A percentile compares a stretch with the other conserved stretches of the same genome.
Evolutionary conservation across 2,329 filamentous ascomycete species (phyloP).

Genomic region (Didymella glomerata): DNA sequence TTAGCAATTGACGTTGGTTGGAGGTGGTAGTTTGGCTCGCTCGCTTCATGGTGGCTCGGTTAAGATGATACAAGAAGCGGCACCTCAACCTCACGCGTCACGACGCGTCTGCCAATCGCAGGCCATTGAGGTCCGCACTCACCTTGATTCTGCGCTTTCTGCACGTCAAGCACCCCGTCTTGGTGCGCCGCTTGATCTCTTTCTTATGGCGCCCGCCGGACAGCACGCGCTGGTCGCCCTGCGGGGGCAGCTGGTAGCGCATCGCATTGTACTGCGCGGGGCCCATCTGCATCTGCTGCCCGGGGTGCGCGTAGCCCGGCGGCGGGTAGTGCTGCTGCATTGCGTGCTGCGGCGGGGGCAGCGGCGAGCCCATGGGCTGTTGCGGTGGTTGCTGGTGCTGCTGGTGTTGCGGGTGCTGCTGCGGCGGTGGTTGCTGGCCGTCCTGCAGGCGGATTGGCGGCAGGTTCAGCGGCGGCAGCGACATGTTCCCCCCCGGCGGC

Average conservation of each 20-base stretch:
- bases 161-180: conserved; percentile 72
- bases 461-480: conserved; percentile 58
- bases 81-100: conserved; percentile 34
- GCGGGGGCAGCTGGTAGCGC: conserved; percentile 65
- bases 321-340: conserved; percentile 63
- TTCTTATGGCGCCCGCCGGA: conserved; percentile 72
- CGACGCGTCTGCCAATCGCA: conserved; percentile 39
- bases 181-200: conserved; percentile 78
- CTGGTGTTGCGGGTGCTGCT: conserved; percentile 58
- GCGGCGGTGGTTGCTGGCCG: conserved; percentile 52
- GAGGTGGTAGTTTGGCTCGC: conserved; percentile 45
- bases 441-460: conserved; percentile 62
- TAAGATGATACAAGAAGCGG: conserved; percentile 30
- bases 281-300: conserved; percentile 60
- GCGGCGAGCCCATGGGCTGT: conserved; percentile 61
- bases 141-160: conserved; percentile 76
- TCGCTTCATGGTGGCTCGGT: conserved; percentile 52
- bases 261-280: conserved; percentile 57
- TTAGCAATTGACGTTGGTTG: conserved; percentile 40
- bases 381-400: conserved; percentile 44
- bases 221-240: conserved; percentile 61
- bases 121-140: conserved; percentile 41
- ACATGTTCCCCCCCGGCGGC: conserved; percentile 55
- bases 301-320: conserved; percentile 52
- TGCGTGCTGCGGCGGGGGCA: conserved; percentile 62